Conservation (phyloP, 2,329 filamentous ascomycete species). For the Microcyclosporella mali region DNA sequence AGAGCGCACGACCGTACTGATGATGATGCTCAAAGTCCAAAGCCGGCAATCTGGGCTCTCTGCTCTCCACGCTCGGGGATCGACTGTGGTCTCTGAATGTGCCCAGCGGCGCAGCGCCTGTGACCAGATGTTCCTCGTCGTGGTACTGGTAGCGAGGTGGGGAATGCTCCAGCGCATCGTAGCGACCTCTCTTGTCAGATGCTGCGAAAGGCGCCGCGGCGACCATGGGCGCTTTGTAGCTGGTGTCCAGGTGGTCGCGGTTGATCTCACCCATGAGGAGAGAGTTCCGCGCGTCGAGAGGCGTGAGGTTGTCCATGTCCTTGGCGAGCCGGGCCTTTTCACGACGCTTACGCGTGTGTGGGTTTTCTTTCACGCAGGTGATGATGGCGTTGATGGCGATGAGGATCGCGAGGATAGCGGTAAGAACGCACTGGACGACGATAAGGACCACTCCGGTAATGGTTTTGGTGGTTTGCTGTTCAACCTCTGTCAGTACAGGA, state of each 20-base stretch:
- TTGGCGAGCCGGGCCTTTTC: slow-evolving; percentile 75
- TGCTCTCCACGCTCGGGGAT: neutral
- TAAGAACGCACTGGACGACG: slow-evolving; percentile 79
- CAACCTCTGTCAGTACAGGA: too few relatives aligned
- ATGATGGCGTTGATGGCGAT: slow-evolving; percentile 86
- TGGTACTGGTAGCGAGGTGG: slow-evolving; percentile 6
- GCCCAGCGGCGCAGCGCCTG: slow-evolving; percentile 23
- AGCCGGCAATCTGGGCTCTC: slow-evolving; percentile 27
- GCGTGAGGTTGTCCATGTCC: slow-evolving; percentile 75
- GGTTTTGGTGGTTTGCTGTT: slow-evolving; percentile 76
- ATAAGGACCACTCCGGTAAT: slow-evolving; percentile 90
- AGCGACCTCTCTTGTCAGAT: slow-evolving; percentile 27
- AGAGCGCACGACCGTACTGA: slow-evolving; percentile 1
- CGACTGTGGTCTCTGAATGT: neutral
- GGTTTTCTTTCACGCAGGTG: slow-evolving; percentile 77
- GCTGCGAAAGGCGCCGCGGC: slow-evolving; percentile 25
- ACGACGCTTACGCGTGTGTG: slow-evolving; percentile 70
- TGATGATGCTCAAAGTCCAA: slow-evolving; percentile 21
- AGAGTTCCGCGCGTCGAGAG: slow-evolving; percentile 79
- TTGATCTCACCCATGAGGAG: slow-evolving; percentile 61
- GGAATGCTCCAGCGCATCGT: slow-evolving; percentile 30
- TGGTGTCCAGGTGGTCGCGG: slow-evolving; percentile 29
- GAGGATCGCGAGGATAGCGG: slow-evolving; percentile 74
- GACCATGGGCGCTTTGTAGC: slow-evolving; percentile 29
- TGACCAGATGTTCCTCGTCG: slow-evolving; percentile 27